Evolutionary conservation across 768 basidiomycete species (phyloP), one percentile per base, ranked within the genome.

Genomic region (Myochromella boudieri): DNA sequence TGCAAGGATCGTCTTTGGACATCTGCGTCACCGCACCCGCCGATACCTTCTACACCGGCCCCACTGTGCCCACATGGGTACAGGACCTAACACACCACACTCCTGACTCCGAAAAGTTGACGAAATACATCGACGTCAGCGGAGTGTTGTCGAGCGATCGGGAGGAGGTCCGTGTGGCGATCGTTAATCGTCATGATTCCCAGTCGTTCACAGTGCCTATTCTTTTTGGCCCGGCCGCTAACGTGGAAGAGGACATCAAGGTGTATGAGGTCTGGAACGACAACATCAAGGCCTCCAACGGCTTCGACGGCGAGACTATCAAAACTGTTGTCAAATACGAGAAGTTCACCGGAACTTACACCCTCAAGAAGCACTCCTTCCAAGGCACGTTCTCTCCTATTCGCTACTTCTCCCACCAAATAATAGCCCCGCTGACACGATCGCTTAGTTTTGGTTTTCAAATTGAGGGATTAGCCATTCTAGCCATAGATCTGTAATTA

Each of bases 181-280:
- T 82, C 8, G 64, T 83, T 17, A 84, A 84, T 52, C 66, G 78
- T 3, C 68, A 73, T 52, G 72, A 74, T 5, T 52, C 51, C 4
- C 55, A 64, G 12, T 65, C 63, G 11, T 76, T 70, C 52, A 56
- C 59, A 1, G 60, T 75, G 0, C 70, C 71, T 7, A 63, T 76
- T 22, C 42, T 55, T 1, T 69, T 73, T 59, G 70, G 70, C 4
- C 65, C 72, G 3, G 49, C 56, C 2, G 59, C 47, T 20, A 22
- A 42, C 7, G 44, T 66, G 2, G 52, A 36, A 20, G 49, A 53
- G 25, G 45, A 52, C 2, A 65, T 78, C 20, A 66, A 63, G 49
- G 68, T 78, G 2, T 67, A 81, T 50, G 77, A 81, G 59, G 63
- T 82, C 6, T 82, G 79, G 75, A 68, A 71, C 51, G 66, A 66